Base-by-base conservation (phyloP, 1,284 basidiomycete species). In the Amylostereum areolatum region DNA sequence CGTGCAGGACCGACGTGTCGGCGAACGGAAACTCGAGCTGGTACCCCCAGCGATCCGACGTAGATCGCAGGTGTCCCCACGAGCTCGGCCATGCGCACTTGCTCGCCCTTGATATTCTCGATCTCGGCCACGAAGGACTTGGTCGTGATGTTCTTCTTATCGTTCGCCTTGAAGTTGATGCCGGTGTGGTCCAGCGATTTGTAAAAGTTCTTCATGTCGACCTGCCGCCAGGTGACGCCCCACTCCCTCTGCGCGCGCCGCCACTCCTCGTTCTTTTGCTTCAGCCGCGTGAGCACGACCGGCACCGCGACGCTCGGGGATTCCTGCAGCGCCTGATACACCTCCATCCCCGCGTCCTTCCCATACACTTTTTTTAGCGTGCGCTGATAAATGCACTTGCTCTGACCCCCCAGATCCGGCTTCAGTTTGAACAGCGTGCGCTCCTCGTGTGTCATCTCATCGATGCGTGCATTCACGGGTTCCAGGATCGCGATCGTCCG, bases 231-330 rank as follows among this genome's bases (percentile, higher is more conserved):
- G 25, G 95, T 94, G 54, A 90, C 83, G 70, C 90, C 93, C 93
- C 94, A 99, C 67, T 98, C 96, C 47, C 95, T 80, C 67, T 97
- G 91, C 27, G 89, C 85, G 33, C 90, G 78, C 65, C 92, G 87
- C 97, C 97, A 99, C 65, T 99, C 97, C 57, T 98, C 94, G 65
- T 97, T 92, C 69, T 97, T 97, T 63, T 87, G 85, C 73, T 93
- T 96, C 51, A 99, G 75, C 11, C 97, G 83, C 36, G 82, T 75
- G 5, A 99, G 80, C 4, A 99, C 92, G 55, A 99, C 92, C 3
- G 96, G 95, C 5, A 98, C 85, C 0, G 96, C 85, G 39, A 93
- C 85, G 46, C 81, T 83, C 0, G 97, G 97, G 59, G 85, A 89
- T 50, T 99, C 96, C 67, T 98, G 94, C 50, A 99, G 72, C 1